These are phyloP conservation scores for Eucalyptus erythrocorys DNA, from an alignment of 345 rosid species.

Conservation along the genomic window DNA sequence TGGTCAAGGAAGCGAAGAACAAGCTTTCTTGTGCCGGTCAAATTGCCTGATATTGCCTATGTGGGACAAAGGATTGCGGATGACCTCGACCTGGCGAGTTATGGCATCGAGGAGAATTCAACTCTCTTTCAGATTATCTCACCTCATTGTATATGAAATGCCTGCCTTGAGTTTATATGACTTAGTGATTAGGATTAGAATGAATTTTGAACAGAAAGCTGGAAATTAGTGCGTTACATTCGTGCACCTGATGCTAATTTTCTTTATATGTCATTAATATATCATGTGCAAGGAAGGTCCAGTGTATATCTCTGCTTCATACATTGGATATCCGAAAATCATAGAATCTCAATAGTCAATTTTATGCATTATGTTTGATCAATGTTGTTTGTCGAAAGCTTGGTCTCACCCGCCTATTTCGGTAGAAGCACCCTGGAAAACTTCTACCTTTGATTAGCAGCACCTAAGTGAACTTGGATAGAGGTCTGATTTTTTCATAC, in stretches of 20 bases:
- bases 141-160: background rate
- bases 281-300: background rate
- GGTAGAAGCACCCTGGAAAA: background rate
- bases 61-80: too few relatives aligned
- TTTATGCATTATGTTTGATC: background rate
- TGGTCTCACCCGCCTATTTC: background rate
- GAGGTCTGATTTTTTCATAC: background rate
- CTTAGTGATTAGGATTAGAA: background rate
- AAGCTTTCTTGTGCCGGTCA: background rate
- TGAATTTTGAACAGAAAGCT: background rate
- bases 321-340: background rate
- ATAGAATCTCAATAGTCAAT: background rate
- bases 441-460: background rate
- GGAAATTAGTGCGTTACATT: background rate
- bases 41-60: background rate
- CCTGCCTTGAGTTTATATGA: background rate
- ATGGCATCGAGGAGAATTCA: background rate
- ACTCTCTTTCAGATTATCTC: background rate
- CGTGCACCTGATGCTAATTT: background rate
- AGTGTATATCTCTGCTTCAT: too few relatives aligned
- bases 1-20: background rate
- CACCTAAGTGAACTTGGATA: background rate
- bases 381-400: background rate
- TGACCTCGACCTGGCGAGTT: background rate
- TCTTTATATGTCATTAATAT: background rate